These are phyloP conservation scores for Zymoseptoria ardabiliae DNA, from an alignment of 2,329 filamentous ascomycete genomes.

Conservation along the genomic window DNA sequence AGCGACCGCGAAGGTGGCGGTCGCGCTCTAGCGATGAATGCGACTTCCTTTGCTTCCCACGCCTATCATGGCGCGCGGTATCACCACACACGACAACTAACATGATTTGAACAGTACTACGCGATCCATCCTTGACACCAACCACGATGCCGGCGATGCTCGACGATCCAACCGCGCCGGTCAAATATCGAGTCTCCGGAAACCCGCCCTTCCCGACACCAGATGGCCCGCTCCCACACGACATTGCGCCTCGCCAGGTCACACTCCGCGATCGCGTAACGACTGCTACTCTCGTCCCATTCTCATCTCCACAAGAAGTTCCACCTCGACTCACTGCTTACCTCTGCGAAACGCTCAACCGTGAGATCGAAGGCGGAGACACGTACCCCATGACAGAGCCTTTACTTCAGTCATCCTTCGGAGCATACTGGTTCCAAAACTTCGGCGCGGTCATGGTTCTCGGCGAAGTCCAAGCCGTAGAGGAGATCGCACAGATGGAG, in stretches of 20 bases:
- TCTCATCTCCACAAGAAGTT: slow-evolving; percentile 69
- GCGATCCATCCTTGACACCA: background rate
- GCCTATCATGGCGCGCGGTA: background rate
- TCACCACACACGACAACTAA: background rate
- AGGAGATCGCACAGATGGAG: slow-evolving; percentile 44
- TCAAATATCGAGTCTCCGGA: slow-evolving; percentile 63
- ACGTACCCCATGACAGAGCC: slow-evolving; percentile 83
- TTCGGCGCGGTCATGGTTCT: slow-evolving; percentile 84
- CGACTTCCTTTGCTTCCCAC: background rate
- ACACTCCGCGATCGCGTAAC: slow-evolving; percentile 78
- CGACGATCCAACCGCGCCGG: slow-evolving; percentile 65
- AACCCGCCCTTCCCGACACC: slow-evolving; percentile 56
- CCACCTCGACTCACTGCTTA: slow-evolving; percentile 68
- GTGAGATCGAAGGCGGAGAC: slow-evolving; percentile 85
- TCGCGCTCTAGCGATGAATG: background rate
- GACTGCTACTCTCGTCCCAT: slow-evolving; percentile 74
- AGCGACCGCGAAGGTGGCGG: background rate
- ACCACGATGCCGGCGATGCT: slow-evolving; percentile 65
- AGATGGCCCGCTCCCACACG: slow-evolving; percentile 57
- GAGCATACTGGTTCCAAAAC: slow-evolving; percentile 82
- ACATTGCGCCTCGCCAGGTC: slow-evolving; percentile 67
- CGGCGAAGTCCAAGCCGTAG: slow-evolving; percentile 60
- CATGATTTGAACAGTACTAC: background rate
- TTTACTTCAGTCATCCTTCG: slow-evolving; percentile 67
- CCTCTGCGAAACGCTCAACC: slow-evolving; percentile 75